phyloP scores from a whole-genome alignment of 2,329 filamentous ascomycete genomes.

The Rutstroemia sydowiana region DNA sequence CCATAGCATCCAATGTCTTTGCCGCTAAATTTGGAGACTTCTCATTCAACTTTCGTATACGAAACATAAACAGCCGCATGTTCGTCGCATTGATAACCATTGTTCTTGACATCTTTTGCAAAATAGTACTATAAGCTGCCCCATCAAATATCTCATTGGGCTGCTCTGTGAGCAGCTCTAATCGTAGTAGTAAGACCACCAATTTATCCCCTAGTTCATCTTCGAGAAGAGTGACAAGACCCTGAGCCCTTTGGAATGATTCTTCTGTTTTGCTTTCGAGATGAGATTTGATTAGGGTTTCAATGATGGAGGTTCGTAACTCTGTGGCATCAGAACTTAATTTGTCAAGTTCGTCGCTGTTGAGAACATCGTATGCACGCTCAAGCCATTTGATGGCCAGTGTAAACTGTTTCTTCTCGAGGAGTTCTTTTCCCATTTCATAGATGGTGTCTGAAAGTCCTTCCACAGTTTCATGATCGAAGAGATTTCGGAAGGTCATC shows the following conservation, averaged over 20 bases:
- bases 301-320: slow-evolving; percentile 58
- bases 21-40: slow-evolving; percentile 43
- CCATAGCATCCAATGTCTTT: slow-evolving; percentile 54
- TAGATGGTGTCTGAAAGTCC: slow-evolving; percentile 60
- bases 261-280: slow-evolving; percentile 41
- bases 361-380: slow-evolving; percentile 54
- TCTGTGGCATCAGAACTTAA: slow-evolving; percentile 55
- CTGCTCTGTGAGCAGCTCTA: slow-evolving; percentile 54
- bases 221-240: slow-evolving; percentile 54
- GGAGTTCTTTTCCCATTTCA: slow-evolving; percentile 59
- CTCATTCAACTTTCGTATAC: slow-evolving; percentile 57
- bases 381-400: slow-evolving; percentile 66
- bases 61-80: slow-evolving; percentile 59
- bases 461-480: slow-evolving; percentile 48
- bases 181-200: slow-evolving; percentile 57
- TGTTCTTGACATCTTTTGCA: slow-evolving; percentile 54
- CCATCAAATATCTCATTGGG: slow-evolving; percentile 42
- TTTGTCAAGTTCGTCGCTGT: slow-evolving; percentile 44
- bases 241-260: slow-evolving; percentile 43
- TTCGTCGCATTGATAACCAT: slow-evolving; percentile 54
- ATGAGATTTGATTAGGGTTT: slow-evolving; percentile 51
- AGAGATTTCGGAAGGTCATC: slow-evolving; percentile 31
- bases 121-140: slow-evolving; percentile 41
- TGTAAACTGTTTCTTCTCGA: slow-evolving; percentile 43
- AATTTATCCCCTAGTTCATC: slow-evolving; percentile 56